These are phyloP conservation scores for Vicia sativa DNA, from an alignment of 306 rosid genomes.

Conservation along the genomic window DNA sequence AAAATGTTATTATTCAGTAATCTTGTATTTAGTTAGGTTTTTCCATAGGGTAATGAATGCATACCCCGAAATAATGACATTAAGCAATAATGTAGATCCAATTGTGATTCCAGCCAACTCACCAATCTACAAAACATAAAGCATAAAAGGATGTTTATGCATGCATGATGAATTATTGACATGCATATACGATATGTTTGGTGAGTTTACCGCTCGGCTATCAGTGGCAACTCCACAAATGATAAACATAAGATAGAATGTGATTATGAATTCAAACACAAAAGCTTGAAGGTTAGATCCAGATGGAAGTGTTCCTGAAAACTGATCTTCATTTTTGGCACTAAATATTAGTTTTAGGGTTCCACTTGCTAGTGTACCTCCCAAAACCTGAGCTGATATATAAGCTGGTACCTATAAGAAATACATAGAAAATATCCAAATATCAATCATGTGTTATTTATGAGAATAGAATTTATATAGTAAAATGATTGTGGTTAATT, in stretches of 20 bases:
- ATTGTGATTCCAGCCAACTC: slow-evolving; percentile 88
- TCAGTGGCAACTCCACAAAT: slow-evolving; percentile 84
- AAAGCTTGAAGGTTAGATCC: slow-evolving; percentile 70
- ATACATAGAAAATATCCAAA: not conserved
- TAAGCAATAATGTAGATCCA: slow-evolving; percentile 77
- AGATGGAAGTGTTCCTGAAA: slow-evolving; percentile 63
- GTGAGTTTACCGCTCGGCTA: slow-evolving; percentile 63
- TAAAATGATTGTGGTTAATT: slow-evolving; percentile 12
- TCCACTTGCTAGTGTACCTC: slow-evolving; percentile 80
- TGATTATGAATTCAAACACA: slow-evolving; percentile 76
- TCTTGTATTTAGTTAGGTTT: not conserved
- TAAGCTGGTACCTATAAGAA: slow-evolving; percentile 68
- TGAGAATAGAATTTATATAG: not conserved
- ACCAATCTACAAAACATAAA: slow-evolving; percentile 59
- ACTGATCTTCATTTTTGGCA: slow-evolving; percentile 46
- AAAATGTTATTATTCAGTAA: not conserved
- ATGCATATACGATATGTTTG: not conserved
- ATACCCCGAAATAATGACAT: slow-evolving; percentile 78
- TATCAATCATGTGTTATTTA: no score
- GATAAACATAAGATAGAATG: slow-evolving; percentile 78
- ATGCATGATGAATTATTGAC: no score
- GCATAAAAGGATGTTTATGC: no score
- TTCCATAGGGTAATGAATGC: slow-evolving; percentile 22
- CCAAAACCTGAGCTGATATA: slow-evolving; percentile 62
- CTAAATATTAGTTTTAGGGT: slow-evolving; percentile 63